Base-by-base conservation (phyloP, 2,329 filamentous ascomycete genomes). In the Microcera coccophila region DNA sequence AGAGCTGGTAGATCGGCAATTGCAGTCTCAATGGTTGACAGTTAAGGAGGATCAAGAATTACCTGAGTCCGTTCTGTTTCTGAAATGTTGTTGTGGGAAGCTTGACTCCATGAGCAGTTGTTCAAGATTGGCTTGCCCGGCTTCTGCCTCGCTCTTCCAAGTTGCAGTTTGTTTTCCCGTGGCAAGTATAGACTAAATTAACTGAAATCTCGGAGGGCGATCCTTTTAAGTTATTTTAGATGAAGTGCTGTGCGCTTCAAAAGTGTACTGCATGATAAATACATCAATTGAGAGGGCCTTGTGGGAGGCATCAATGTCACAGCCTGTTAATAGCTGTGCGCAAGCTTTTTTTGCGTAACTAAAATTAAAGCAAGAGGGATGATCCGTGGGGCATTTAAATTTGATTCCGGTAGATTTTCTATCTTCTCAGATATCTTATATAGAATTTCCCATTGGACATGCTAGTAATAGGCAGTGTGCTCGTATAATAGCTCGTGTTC, bases 1-100 rank as follows among this genome's bases (percentile, higher is more conserved):
- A 52, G 54, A 5, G 54, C 54, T 1, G 54, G 54, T 62, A 57
- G 57, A 16, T 55, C 54, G 2, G 54, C 55, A 9, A 51, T 45
- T 41, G 52, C 54, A 3, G 54, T 54, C 1, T 50, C 50, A 10
- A 32, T 55, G 5, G 54, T 57, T 10, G 54, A 57, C 48, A 57
- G 12, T 16, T 57, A 5, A 38, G 41, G 12, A 33, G 17, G 5
- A 55, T 46, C 1, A 52, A 57, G 34, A 18, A 48, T 3, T 52
- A 38, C 5, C 54, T 52, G 1, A 46, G 54, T 1, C 42, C 55
- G 0, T 57, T 57, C 32, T 57, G 57, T 31, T 57, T 57, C 39
- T 57, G 54, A 2, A 55, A 57, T 11, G 55, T 57, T 3, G 42
- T 57, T 11, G 50, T 54, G 1, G 41, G 45, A 15, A 57, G 54